Evolutionary conservation across 2,329 filamentous ascomycete genomes (phyloP), one percentile per base, ranked within the genome.

Genomic region (Penicillium sp.): DNA sequence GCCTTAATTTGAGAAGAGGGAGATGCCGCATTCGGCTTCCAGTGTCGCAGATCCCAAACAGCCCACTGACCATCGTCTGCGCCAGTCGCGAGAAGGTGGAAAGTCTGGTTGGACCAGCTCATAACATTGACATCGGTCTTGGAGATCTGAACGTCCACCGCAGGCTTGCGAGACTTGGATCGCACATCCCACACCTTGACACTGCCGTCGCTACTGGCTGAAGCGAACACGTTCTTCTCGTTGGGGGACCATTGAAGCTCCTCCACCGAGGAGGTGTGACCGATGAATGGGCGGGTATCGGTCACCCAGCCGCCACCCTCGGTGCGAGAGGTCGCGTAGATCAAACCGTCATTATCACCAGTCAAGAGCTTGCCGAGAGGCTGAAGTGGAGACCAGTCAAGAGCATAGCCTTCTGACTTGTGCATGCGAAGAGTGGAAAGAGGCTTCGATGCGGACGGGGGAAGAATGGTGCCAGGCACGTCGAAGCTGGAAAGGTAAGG

Each of bases 221-320:
- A 97, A 0, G 94, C 90, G 69, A 99, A 99, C 24, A 97, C 94
- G 57, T 92, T 92, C 59, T 87, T 87, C 77, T 99, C 94, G 16
- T 87, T 90, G 0, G 94, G 94, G 48, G 91, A 96, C 94, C 94
- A 99, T 75, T 97, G 93, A 23, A 99, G 80, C 71, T 99, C 94
- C 79, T 99, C 94, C 14, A 99, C 87, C 48, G 90, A 93, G 69
- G 87, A 85, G 8, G 83, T 83, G 79, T 99, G 94, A 47, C 92
- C 93, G 19, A 85, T 85, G 77, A 95, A 96, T 1, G 93, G 81
- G 39, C 89, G 84, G 11, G 84, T 90, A 72, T 97, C 92, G 5
- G 92, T 96, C 16, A 90, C 88, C 83, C 92, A 97, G 59, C 90
- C 89, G 48, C 92, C 94, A 55, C 90, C 91, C 69, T 94, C 90